Base-by-base conservation (phyloP, 2,329 filamentous ascomycete species). In the Cladosporium oxysporum region DNA sequence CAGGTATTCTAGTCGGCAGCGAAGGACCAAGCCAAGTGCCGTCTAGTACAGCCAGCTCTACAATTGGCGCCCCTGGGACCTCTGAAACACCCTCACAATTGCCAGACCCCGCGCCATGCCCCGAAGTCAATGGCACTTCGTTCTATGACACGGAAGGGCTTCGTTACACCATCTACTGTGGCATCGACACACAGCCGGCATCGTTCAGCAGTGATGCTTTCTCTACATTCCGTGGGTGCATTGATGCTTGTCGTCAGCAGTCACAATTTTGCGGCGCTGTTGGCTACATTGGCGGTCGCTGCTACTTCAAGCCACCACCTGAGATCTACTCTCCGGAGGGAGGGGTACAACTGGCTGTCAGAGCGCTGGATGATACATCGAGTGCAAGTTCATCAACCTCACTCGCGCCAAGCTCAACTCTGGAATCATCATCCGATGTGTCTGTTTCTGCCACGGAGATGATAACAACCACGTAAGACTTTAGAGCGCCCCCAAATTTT, bases 1-100 rank as follows among this genome's bases (percentile, higher is more conserved):
- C 55, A 6, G 66, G 66, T 14, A 67, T 67, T 23, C 10, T 58
- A n/a, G 41, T 37, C 10, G 47, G 26, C 41, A 62, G 55, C 29
- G 49, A 35, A 29, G 23, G 14, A 5, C 23, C 41, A 3, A 47
- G 41, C 41, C 41, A 21, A 21, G n/a, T 21, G 7, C n/a, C n/a
- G n/a, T n/a, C 41, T 23, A n/a, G 41, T 21, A 11, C 41, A 21
- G n/a, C n/a, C 41, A 47, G 41, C 41, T 47, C 41, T 47, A 47
- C 41, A 2, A 47, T n/a, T 12, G 35, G 37, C 41, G 4, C n/a
- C 12, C 14, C 41, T 47, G 4, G n/a, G 21, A 47, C 8, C 10
- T 21, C 41, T 21, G n/a, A 3, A 21, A 47, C 41, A 47, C 21
- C 41, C 8, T 4, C 41, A 12, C n/a, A 11, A 8, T 47, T 47